phyloP scores from a whole-genome alignment of 2,329 filamentous ascomycete genomes.

The Cyphellophora attinorum region DNA sequence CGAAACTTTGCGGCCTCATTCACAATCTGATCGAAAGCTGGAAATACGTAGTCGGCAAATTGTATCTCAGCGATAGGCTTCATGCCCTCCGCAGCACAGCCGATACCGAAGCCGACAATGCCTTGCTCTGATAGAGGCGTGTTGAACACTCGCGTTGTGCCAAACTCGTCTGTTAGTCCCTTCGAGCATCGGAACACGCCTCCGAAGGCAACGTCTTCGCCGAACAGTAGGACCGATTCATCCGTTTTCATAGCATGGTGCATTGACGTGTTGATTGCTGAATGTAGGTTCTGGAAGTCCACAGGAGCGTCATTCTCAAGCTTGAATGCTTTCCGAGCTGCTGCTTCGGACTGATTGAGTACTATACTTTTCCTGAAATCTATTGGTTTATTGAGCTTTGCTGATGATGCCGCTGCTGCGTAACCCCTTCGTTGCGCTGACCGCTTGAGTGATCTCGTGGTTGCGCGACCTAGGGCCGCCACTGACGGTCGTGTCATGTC shows the following conservation, averaged over 20 bases:
- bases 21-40: constrained; percentile 87
- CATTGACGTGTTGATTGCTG: constrained; percentile 85
- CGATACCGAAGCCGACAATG: constrained; percentile 87
- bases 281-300: constrained; percentile 85
- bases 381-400: constrained; percentile 70
- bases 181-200: constrained; percentile 93
- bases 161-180: constrained; percentile 80
- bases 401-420: constrained; percentile 29
- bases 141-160: constrained; percentile 86
- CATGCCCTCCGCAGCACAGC: constrained; percentile 83
- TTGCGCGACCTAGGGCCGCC: no score
- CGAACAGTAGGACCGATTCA: constrained; percentile 81
- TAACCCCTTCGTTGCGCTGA: constrained; percentile 3
- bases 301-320: constrained; percentile 63
- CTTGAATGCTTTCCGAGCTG: constrained; percentile 61
- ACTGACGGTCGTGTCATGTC: no score
- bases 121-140: constrained; percentile 91
- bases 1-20: constrained; percentile 87
- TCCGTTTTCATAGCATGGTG: constrained; percentile 72
- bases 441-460: no score
- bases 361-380: constrained; percentile 78
- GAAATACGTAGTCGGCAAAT: constrained; percentile 90
- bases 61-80: constrained; percentile 89
- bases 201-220: constrained; percentile 94
- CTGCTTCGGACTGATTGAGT: constrained; percentile 67